phyloP scores from a whole-genome alignment of 2,329 filamentous ascomycete species.

The Myriosclerotinia duriaeana region DNA sequence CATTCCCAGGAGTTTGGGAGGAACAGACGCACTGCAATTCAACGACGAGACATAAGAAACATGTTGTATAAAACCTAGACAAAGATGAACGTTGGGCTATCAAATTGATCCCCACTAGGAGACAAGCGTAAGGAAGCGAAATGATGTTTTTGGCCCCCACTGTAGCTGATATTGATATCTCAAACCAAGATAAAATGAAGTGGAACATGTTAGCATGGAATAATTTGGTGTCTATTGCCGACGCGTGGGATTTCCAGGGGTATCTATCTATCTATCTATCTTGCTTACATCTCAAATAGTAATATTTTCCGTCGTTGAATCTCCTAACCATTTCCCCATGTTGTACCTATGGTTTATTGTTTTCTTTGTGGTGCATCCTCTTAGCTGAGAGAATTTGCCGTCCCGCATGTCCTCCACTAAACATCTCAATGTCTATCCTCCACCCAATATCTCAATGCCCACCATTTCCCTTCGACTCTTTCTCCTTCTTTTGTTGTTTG shows the following conservation, averaged over 20 bases:
- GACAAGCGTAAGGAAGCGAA: not conserved
- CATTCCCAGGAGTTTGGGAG: not conserved
- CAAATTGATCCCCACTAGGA: not conserved
- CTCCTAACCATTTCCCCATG: not conserved
- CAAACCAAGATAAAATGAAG: not conserved
- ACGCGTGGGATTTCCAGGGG: not conserved
- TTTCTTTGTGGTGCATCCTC: not conserved
- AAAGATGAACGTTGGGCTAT: not conserved
- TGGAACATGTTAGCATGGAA: not conserved
- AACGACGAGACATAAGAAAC: not conserved
- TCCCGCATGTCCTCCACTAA: not conserved
- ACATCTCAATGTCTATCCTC: not conserved
- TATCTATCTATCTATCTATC: not conserved
- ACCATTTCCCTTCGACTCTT: constrained; percentile 36
- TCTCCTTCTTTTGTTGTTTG: constrained; percentile 45
- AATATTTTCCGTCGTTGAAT: not conserved
- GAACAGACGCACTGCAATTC: not conserved
- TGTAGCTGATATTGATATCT: not conserved
- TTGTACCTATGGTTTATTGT: not conserved
- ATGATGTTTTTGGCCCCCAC: not conserved
- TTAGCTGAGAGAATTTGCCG: not conserved
- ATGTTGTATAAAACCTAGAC: too few species aligned
- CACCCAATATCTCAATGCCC: constrained; percentile 1
- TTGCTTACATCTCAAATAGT: not conserved
- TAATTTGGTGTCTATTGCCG: not conserved